These are phyloP conservation scores for Trypanosoma avium DNA, from an alignment of 208 protist species.

Conservation along the genomic window DNA sequence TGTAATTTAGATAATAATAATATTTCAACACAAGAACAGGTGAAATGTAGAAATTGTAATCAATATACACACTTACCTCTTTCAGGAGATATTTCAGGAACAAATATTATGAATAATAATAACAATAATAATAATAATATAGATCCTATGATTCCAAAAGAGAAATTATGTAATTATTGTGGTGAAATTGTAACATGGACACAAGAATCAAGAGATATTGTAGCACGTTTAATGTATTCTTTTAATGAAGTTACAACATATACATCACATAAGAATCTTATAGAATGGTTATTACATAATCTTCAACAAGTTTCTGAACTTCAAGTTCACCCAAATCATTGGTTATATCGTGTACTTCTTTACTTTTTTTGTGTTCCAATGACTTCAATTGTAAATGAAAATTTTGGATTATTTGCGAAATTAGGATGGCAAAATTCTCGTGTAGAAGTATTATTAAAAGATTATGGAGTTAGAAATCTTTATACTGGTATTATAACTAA, in stretches of 20 bases:
- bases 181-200: conserved; percentile 13
- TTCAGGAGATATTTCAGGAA: no score
- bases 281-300: conserved; percentile 41
- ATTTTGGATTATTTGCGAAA: conserved; percentile 13
- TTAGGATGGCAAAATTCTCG: conserved; percentile 12
- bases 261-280: conserved; percentile 23
- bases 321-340: conserved; percentile 56
- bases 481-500: background rate
- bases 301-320: conserved; percentile 29
- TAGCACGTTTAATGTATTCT: conserved; percentile 24
- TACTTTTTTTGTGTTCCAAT: conserved; percentile 67
- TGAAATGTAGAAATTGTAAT: conserved; percentile 49
- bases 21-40: conserved; percentile 53
- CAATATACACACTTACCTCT: conserved; percentile 53
- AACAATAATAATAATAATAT: background rate
- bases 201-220: conserved; percentile 5
- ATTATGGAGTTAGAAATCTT: conserved; percentile 3
- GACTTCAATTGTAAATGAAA: conserved; percentile 30
- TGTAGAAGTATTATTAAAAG: conserved; percentile 11
- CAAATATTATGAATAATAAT: conserved; percentile 7
- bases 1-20: conserved; percentile 47
- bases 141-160: conserved; percentile 24
- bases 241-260: conserved; percentile 33
- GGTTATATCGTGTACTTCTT: conserved; percentile 69
- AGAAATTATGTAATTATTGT: conserved; percentile 21